Evolutionary conservation across 2,329 filamentous ascomycete genomes (phyloP), one percentile per base, ranked within the genome.

Genomic region (Biscogniauxia sp.): DNA sequence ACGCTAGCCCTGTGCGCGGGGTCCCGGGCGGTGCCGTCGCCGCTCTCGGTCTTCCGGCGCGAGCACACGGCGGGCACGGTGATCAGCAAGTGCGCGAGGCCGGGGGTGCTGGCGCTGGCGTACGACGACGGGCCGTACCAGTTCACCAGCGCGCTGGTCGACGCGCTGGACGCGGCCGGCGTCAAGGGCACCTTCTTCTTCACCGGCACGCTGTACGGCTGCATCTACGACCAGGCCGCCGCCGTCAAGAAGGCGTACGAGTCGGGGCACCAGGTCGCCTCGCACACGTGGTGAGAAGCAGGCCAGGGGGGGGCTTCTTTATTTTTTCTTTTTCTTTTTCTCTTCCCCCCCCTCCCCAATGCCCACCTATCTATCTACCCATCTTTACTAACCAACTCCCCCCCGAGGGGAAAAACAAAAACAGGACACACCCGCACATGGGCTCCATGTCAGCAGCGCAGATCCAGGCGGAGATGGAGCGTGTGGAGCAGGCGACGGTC

Each of bases 151-250:
- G 72, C 75, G 53, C 72, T 85, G 1, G 73, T 85, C n/a, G 80
- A 84, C 66, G 80, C 78, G 17, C 75, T 85, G 19, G 76, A 82
- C 66, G 69, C 69, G 3, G 78, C 76, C 6, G 78, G 76, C 7
- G 81, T 78, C 51, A 83, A 83, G 69, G 82, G 77, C 5, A 85
- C 81, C 2, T 84, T 83, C 71, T 84, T 84, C 74, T 78, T 78
- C 68, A 83, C 80, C 0, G 80, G 80, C 1, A 82, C 79, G 0
- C 73, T 82, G 23, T 82, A 82, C 55, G 80, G 77, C 7, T 82
- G 80, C 65, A 80, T 82, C 66, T 82, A 82, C 70, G 78, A 79
- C 63, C 82, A 81, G 69, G 70, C 74, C 11, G 74, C 75, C 11
- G 80, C 82, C n/a, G 82, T 88, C 60, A 81, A 83, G 70, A 80